Evolutionary conservation across 202 grass and related monocot species (phyloP), one percentile per base, ranked within the genome.

Genomic region (Cymbopogon flexuosus): DNA sequence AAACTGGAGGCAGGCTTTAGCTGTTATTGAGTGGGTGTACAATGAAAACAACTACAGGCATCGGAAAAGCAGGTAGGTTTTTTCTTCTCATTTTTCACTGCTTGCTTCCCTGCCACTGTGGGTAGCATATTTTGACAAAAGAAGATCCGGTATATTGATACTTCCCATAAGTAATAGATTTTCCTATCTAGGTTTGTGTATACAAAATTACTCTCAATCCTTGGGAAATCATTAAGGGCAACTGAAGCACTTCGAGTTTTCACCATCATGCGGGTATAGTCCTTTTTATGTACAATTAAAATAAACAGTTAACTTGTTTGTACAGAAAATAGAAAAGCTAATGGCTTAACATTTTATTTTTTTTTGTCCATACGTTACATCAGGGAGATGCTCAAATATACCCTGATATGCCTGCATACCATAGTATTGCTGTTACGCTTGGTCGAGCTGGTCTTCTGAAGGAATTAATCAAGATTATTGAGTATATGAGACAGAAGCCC

Each of bases 351-450:
- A 22, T 16, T 30, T 84, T 77, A 68, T 72, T 60, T 72, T 72
- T 60, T 72, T 72, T 80, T 57, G 57, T 73, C 87, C n/a, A 31
- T 62, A 69, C 59, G 77, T 89, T 21, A 71, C 63, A 58, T 73
- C 77, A 97, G 94, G 75, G 75, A 88, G 89, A 97, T 78, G 88
- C 87, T 35, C 94, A 97, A 84, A 81, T 94, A 84, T 97, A 94
- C 74, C 91, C 94, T 65, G 91, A 97, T 87, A 94, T 97, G 91
- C 83, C 91, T 86, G 94, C 91, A 87, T 94, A 97, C 79, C 94
- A 92, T 81, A 79, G 83, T 79, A 94, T 97, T 75, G 89, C 91
- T 60, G 88, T 92, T 56, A 92, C 91, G 37, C 94, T 97, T 34
- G 94, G 94, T 68, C 91, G 91, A 90, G 87, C 89, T 87, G 94